Evolutionary conservation across 805 yeast species (phyloP).

Genomic region (Metschnikowia aberdeeniae): DNA sequence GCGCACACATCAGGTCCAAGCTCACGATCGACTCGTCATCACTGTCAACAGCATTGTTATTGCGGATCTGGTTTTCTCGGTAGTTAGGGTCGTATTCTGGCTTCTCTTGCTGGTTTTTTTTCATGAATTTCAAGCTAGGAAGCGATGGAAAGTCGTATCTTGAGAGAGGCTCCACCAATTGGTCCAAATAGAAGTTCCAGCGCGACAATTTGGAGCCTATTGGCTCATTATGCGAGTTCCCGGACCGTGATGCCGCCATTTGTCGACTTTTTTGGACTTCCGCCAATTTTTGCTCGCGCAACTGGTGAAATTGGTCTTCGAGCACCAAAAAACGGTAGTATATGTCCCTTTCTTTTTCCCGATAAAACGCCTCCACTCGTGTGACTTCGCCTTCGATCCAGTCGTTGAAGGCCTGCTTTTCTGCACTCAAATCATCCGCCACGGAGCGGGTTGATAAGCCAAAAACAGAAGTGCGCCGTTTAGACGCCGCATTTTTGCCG

Average conservation of each 20-base stretch:
- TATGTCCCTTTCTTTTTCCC: constrained; percentile 55
- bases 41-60: constrained; percentile 21
- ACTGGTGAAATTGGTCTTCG: constrained; percentile 64
- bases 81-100: constrained; percentile 27
- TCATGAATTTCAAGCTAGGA: constrained; percentile 33
- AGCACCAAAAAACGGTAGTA: constrained; percentile 55
- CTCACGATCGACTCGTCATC: background rate
- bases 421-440: constrained; percentile 21
- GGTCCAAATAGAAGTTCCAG: constrained; percentile 27
- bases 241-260: constrained; percentile 10
- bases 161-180: constrained; percentile 21
- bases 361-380: constrained; percentile 61
- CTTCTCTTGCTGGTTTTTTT: constrained; percentile 12
- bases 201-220: constrained; percentile 24
- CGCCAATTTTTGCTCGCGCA: constrained; percentile 48
- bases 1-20: background rate
- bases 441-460: constrained; percentile 6
- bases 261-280: background rate
- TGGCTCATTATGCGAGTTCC: constrained; percentile 22
- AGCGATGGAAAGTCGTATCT: constrained; percentile 39
- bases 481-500: background rate
- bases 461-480: background rate
- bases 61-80: constrained; percentile 37
- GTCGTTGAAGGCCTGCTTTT: constrained; percentile 45
- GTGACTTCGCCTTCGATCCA: constrained; percentile 65